Evolutionary conservation across 768 basidiomycete genomes (phyloP).

Genomic region (Kwoniella heveanensis): DNA sequence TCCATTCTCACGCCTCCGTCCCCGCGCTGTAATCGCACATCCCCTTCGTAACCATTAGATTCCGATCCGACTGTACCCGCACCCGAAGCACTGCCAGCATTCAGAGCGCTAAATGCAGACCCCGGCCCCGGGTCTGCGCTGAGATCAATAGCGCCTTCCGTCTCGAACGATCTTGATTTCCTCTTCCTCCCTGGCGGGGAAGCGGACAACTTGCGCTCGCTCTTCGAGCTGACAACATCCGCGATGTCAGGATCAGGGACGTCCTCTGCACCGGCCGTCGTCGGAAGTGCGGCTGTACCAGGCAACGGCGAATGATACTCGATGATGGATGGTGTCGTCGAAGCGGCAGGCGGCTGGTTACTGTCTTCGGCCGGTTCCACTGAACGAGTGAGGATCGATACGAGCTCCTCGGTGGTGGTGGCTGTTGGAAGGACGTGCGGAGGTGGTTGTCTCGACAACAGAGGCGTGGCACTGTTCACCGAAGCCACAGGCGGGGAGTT

Average conservation of each 20-base stretch:
- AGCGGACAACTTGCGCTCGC: not conserved
- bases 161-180: not conserved
- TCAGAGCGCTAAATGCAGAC: too few relatives aligned
- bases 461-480: not conserved
- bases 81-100: too few relatives aligned
- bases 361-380: not conserved
- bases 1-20: not conserved
- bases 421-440: conserved; percentile 4
- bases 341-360: not conserved
- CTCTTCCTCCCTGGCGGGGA: not conserved
- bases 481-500: not conserved
- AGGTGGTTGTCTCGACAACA: conserved; percentile 9
- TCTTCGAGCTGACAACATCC: not conserved
- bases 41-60: too few relatives aligned
- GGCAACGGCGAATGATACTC: not conserved
- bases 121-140: not conserved
- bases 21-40: not conserved
- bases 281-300: too few relatives aligned
- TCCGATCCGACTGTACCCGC: too few relatives aligned
- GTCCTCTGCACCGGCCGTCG: too few relatives aligned
- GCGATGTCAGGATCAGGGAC: too few relatives aligned
- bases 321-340: not conserved
- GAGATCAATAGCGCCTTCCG: not conserved
- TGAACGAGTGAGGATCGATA: not conserved
- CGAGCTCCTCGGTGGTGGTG: not conserved